Percentiles rank a stretch among this genome's conserved stretches.
phyloP scores from a whole-genome alignment of 1,284 basidiomycete species.

The Mrakiaceae sp. region DNA sequence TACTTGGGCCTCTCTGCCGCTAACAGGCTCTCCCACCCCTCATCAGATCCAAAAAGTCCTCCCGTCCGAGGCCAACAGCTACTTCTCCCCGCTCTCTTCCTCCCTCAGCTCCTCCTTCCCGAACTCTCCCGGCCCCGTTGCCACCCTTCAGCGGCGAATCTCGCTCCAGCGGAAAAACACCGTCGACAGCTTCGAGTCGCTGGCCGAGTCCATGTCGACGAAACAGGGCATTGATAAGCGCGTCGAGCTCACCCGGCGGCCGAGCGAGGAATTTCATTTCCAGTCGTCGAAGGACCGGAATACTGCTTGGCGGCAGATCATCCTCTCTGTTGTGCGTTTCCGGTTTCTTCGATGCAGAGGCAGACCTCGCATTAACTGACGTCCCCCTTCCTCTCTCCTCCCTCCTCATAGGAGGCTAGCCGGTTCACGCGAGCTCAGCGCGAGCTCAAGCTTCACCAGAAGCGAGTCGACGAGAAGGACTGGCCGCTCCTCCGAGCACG shows the following conservation, averaged over 20 bases:
- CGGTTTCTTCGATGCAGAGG: not conserved
- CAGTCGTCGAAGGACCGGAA: conserved; percentile 31
- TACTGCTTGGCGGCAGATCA: conserved; percentile 34
- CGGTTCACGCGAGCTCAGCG: not conserved
- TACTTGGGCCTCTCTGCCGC: not conserved
- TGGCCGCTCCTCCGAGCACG: conserved; percentile 31
- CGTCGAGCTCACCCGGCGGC: not conserved
- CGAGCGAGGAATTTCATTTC: conserved; percentile 9
- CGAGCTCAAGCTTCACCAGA: conserved; percentile 32
- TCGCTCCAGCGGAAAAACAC: conserved; percentile 6
- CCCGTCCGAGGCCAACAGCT: not conserved
- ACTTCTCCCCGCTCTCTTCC: too few relatives aligned
- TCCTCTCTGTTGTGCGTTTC: conserved; percentile 28
- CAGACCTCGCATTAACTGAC: not conserved
- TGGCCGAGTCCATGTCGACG: conserved; percentile 1
- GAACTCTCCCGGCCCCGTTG: conserved; percentile 5
- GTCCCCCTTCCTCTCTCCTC: conserved; percentile 11
- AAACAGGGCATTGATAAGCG: conserved; percentile 4
- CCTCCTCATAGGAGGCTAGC: not conserved
- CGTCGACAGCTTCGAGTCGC: conserved; percentile 1
- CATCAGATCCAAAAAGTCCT: conserved; percentile 1
- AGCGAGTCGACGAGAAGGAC: conserved; percentile 29
- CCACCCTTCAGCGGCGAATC: conserved; percentile 10
- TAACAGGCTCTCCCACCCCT: not conserved
- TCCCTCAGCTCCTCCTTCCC: too few relatives aligned